phyloP scores from a whole-genome alignment of 805 yeast genomes.

The Barnettozyma salicaria region DNA sequence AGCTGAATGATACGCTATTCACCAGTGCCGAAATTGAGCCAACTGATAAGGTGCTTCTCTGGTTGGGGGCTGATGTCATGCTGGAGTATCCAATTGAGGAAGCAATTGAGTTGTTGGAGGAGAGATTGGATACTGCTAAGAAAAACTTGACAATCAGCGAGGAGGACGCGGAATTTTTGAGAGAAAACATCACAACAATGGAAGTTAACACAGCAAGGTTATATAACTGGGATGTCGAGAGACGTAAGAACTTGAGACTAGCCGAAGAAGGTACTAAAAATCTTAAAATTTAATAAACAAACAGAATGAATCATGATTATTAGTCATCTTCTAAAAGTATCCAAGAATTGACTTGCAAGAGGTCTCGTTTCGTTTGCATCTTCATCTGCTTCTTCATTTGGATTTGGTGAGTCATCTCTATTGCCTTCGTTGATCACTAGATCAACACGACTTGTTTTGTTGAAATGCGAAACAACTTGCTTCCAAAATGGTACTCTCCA shows the following conservation, averaged over 20 bases:
- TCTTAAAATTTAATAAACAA: conserved; percentile 15
- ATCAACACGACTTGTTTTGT: conserved; percentile 5
- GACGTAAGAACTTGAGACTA: conserved; percentile 47
- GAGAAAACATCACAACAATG: conserved; percentile 93
- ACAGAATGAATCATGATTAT: conserved; percentile 1
- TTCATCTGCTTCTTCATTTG: conserved; percentile 20
- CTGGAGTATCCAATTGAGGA: conserved; percentile 88
- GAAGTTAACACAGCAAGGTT: conserved; percentile 95
- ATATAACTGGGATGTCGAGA: conserved; percentile 83
- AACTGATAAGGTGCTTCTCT: conserved; percentile 64
- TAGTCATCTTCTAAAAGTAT: conserved; percentile 36
- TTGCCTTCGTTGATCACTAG: conserved; percentile 7
- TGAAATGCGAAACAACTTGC: conserved; percentile 1
- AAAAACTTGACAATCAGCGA: conserved; percentile 55
- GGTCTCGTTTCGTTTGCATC: conserved; percentile 33
- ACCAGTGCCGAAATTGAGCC: conserved; percentile 72
- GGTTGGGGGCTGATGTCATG: conserved; percentile 99
- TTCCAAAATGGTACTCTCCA: conserved; percentile 34
- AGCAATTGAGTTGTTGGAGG: conserved; percentile 64
- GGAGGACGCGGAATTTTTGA: conserved; percentile 77
- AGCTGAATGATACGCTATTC: conserved; percentile 86
- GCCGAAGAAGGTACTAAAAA: conserved; percentile 37
- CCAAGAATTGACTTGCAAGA: conserved; percentile 41
- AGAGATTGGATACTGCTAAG: conserved; percentile 58
- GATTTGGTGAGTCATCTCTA: conserved; percentile 8